phyloP scores from a whole-genome alignment of 2,329 filamentous ascomycete species.

The Dothistroma pini region DNA sequence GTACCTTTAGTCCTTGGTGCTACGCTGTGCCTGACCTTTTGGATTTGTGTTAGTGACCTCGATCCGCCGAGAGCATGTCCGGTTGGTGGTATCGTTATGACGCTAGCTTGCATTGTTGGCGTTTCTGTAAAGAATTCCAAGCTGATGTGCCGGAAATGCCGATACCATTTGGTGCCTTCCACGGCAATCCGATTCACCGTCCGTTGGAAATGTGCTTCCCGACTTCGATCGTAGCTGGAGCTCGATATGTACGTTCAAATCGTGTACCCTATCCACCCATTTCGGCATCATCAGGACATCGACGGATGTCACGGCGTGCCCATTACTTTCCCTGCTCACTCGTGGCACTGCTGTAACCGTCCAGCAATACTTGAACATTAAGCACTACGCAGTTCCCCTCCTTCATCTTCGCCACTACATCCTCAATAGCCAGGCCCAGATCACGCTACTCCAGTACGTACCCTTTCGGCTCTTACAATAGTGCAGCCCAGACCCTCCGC shows the following conservation, averaged over 20 bases:
- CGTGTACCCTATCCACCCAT: neutral
- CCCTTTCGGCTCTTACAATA: conserved; percentile 9
- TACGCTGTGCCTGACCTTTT: neutral
- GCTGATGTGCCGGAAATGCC: neutral
- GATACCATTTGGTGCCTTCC: no score
- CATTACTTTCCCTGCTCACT: conserved; percentile 10
- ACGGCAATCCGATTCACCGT: no score
- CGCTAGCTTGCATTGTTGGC: neutral
- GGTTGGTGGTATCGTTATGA: neutral
- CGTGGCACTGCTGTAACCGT: conserved; percentile 17
- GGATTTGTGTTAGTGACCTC: neutral
- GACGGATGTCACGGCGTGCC: no score
- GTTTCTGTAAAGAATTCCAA: neutral
- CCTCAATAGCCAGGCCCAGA: conserved; percentile 9
- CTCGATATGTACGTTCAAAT: neutral
- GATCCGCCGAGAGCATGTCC: no score
- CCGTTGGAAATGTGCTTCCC: no score
- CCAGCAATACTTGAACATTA: conserved; percentile 17
- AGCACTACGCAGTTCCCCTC: conserved; percentile 14
- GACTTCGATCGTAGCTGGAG: no score
- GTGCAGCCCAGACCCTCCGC: conserved; percentile 17
- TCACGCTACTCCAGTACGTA: conserved; percentile 9
- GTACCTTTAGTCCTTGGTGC: neutral
- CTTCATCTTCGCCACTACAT: conserved; percentile 10
- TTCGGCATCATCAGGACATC: neutral